Evolutionary conservation across 495 filamentous ascomycete species (phyloP).

Genomic region (Glutinoglossum americanum): DNA sequence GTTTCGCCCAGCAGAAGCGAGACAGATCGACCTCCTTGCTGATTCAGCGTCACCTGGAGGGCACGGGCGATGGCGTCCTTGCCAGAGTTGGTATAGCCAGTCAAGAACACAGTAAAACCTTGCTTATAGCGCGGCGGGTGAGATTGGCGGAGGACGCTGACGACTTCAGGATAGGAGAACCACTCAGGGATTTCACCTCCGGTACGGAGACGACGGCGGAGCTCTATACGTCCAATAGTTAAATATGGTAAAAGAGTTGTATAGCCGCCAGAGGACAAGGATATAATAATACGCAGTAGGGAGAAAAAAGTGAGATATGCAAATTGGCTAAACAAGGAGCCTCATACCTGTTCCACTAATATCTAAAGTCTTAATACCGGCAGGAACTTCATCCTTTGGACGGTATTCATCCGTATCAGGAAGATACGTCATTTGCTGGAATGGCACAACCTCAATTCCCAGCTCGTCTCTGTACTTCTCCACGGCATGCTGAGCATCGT

Average conservation of each 20-base stretch:
- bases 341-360: conserved; percentile 57
- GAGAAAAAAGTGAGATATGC: not conserved
- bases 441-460: conserved; percentile 94
- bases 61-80: conserved; percentile 93
- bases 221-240: conserved; percentile 28
- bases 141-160: conserved; percentile 83
- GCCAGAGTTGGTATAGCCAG: conserved; percentile 86
- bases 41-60: conserved; percentile 91
- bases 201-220: conserved; percentile 69
- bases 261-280: not conserved
- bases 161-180: conserved; percentile 99
- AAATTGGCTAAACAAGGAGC: not conserved
- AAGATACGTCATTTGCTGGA: conserved; percentile 98
- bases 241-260: not conserved
- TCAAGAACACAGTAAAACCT: conserved; percentile 96
- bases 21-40: conserved; percentile 88
- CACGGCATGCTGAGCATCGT: conserved; percentile 93
- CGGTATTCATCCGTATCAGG: conserved; percentile 92
- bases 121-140: conserved; percentile 74
- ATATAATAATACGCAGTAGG: not conserved
- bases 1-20: conserved; percentile 88
- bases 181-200: conserved; percentile 92
- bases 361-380: conserved; percentile 75
- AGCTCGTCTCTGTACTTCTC: conserved; percentile 93
- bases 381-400: conserved; percentile 69